Base-by-base conservation (phyloP, 345 rosid species). In the Turnera subulata region DNA sequence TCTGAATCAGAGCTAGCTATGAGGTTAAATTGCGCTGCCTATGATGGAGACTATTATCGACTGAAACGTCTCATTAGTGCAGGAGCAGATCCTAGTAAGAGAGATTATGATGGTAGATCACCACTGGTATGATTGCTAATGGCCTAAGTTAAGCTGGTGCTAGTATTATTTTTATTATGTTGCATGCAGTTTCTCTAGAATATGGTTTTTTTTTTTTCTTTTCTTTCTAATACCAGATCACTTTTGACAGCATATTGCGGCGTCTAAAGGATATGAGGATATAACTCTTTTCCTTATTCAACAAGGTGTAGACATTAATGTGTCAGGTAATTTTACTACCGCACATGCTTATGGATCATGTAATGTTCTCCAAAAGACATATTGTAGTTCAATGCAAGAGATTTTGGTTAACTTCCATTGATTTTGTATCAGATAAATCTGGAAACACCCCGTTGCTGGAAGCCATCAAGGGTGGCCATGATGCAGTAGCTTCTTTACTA, bases 381-480 rank as follows among this genome's bases (percentile, higher is more conserved):
- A n/a, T n/a, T n/a, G n/a, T n/a, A n/a, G n/a, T n/a, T n/a, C n/a
- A n/a, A 14, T 32, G 4, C 25, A 23, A 47, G 9, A 21, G 13
- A 23, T 25, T 51, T 52, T 25, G 2, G 46, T 68, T 19, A 46
- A 40, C 29, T 40, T 20, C n/a, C n/a, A n/a, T 6, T 62, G 32
- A 50, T 11, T 40, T 40, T 5, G 5, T 17, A 15, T 16, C 59
- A 85, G 97, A 91, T 64, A 85, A 76, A 53, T 70, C 74, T 49
- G 94, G 94, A 50, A 84, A 77, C 63, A 82, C 88, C 1, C 96
- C 97, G 1, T 61, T 88, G 69, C 73, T 91, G 20, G 97, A 91
- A 71, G 94, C 97, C 44, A 56, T 91, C 47, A 91, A 79, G 78
- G 66, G 77, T 12, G 88, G 86, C 61, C 82, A 82, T 47, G 89